Evolutionary conservation across 306 rosid genomes (phyloP), one percentile per base, ranked within the genome.

Genomic region (Begonia loranthoides): DNA sequence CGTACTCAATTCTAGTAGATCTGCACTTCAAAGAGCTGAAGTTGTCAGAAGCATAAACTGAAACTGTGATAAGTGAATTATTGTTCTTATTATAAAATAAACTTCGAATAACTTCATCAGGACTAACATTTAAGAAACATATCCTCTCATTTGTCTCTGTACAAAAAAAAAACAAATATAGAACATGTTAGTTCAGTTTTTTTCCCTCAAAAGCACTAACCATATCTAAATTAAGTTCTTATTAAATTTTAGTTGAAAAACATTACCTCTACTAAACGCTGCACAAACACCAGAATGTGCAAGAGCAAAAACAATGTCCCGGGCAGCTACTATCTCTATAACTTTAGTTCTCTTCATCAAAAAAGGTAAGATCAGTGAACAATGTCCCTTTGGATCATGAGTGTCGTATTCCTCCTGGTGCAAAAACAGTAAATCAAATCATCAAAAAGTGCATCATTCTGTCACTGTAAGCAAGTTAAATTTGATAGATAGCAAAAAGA

Each of bases 1-100:
- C 94, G 7, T 43, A 87, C 96, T 83, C 94, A 63, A 83, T 87
- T 84, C 93, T 76, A 8, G 94, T 87, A 58, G 87, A 77, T 76
- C 96, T 73, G 68, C 96, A 87, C 70, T 83, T 87, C 79, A 87
- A 72, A 51, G 94, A 87, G 70, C 94, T 78, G 94, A 83, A 87
- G 58, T 78, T 87, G 73, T 87, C 96, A 19, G 90, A 83, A 43
- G 96, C 96, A 78, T 83, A 87, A 60, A 87, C 96, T 1, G 96
- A 87, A 56, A 87, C 96, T 0, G 90, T 87, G 66, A 87, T 87
- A 55, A 87, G 94, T 11, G 96, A 87, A 45, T 87, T 94, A 34
- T 87, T 87, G 81, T 87, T 87, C 70, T 83, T 87, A 54, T 87
- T 87, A 61, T 83, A 87, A 76, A 87, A 87, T 68, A 87, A 77